Evolutionary conservation across 1,284 basidiomycete species (phyloP).

Genomic region (Trichosporon inkin): DNA sequence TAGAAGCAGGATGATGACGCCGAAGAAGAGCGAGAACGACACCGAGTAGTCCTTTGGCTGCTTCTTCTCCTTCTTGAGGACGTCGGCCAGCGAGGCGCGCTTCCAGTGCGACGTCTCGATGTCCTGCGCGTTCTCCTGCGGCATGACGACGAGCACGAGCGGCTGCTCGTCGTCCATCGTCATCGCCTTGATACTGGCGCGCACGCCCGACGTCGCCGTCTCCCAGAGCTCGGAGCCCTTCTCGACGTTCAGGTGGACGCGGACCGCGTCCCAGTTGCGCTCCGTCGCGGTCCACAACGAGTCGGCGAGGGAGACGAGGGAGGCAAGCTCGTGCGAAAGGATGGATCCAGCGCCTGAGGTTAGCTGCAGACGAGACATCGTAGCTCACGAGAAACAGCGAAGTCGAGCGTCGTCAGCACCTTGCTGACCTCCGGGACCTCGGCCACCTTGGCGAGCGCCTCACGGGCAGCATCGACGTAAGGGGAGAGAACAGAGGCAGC

Average conservation of each 20-base stretch:
- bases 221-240: slow-evolving; percentile 36
- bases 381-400: slow-evolving; percentile 12
- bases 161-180: slow-evolving; percentile 41
- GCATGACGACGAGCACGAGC: slow-evolving; percentile 44
- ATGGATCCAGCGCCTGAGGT: slow-evolving; percentile 37
- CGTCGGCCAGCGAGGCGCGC: slow-evolving; percentile 19
- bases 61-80: slow-evolving; percentile 41
- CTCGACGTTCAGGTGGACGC: slow-evolving; percentile 35
- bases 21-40: slow-evolving; percentile 44
- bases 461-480: slow-evolving; percentile 15
- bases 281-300: slow-evolving; percentile 30
- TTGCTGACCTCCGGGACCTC: slow-evolving; percentile 18
- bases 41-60: slow-evolving; percentile 14
- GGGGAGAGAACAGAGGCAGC: slow-evolving; percentile 16
- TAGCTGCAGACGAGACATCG: slow-evolving; percentile 7
- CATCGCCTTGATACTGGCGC: slow-evolving; percentile 47
- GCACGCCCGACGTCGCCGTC: slow-evolving; percentile 36
- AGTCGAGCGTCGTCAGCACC: slow-evolving; percentile 19
- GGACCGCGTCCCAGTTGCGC: slow-evolving; percentile 42
- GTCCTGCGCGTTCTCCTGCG: neutral
- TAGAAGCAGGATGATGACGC: slow-evolving; percentile 39
- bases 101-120: slow-evolving; percentile 6
- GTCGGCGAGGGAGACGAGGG: slow-evolving; percentile 43
- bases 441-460: slow-evolving; percentile 10
- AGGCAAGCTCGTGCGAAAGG: slow-evolving; percentile 44